phyloP scores from a whole-genome alignment of 2,329 filamentous ascomycete genomes.

The Colletotrichum noveboracense region DNA sequence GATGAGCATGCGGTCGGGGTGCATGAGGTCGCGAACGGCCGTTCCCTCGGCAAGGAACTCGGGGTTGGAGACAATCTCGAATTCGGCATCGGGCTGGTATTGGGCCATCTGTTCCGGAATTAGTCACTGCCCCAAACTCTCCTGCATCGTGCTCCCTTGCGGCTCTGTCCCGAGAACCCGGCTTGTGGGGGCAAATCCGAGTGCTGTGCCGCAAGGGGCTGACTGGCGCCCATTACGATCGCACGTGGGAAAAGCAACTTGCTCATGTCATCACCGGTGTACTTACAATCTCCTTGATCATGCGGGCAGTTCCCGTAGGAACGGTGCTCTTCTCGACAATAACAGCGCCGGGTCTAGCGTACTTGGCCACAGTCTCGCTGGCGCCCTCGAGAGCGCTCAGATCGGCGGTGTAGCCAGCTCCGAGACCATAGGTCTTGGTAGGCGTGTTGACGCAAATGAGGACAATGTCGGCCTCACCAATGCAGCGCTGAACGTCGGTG shows the following conservation, averaged over 20 bases:
- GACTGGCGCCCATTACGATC: not conserved
- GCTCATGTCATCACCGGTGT: not conserved
- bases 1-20: slow-evolving; percentile 77
- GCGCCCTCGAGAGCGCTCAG: slow-evolving; percentile 76
- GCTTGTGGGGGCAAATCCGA: not conserved
- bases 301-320: slow-evolving; percentile 75
- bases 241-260: not conserved
- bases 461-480: slow-evolving; percentile 73
- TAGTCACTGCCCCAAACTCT: not conserved
- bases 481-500: slow-evolving; percentile 65
- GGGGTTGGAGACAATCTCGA: slow-evolving; percentile 81
- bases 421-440: slow-evolving; percentile 73
- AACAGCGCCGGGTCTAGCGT: slow-evolving; percentile 71
- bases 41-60: slow-evolving; percentile 83
- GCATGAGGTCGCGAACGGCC: slow-evolving; percentile 72
- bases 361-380: slow-evolving; percentile 68
- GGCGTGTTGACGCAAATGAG: slow-evolving; percentile 82
- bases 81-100: slow-evolving; percentile 67
- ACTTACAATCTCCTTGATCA: slow-evolving; percentile 70
- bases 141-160: not conserved
- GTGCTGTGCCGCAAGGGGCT: not conserved
- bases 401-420: slow-evolving; percentile 74
- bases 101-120: slow-evolving; percentile 51
- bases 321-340: slow-evolving; percentile 86
- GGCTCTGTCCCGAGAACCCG: not conserved